Base-by-base conservation (phyloP, 2,329 filamentous ascomycete genomes). In the Polytolypa hystricis region DNA sequence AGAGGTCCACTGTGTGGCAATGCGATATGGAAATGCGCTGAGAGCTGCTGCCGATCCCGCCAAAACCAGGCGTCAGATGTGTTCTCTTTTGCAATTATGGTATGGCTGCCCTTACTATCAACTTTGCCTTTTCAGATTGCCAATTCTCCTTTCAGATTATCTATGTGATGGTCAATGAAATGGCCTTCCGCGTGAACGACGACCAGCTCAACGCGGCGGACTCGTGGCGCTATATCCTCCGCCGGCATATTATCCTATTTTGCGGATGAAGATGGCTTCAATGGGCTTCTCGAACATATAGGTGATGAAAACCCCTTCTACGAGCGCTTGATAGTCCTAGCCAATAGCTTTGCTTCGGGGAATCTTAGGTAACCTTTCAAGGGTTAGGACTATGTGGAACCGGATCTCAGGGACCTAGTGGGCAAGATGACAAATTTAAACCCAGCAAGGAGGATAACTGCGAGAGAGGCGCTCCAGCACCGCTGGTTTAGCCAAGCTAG, bases 191-290 rank as follows among this genome's bases (percentile, higher is more conserved):
- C 10, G 47, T 52, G 1, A 39, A 35, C 38, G 41, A 51, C 7
- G 42, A 48, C 3, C 35, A 53, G 17, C 33, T 54, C 12, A 33
- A 40, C 2, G 42, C 42, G 1, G 28, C 41, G 1, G 44, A 53
- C 25, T 43, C 47, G 1, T 57, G 53, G 50, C 35, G 47, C 29
- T 39, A 45, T 39, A 37, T 49, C 21, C 46, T 49, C 17, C 38
- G 35, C 26, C 56, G 59, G 16, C 64, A 67, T 41, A 55, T n/a
- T 69, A 20, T 70, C 65, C 4, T 64, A 63, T 42, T 70, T 69
- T 49, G 58, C 56, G 17, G 58, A 67, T 40, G 51, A 54, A 47
- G 47, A 62, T 2, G 54, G 60, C 30, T 51, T 66, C 23, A 50
- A 57, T 33, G 56, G 56, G 18, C 51, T 67, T 23, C 48, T 69